Evolutionary conservation across 768 basidiomycete genomes (phyloP).

Genomic region (Collybiopsis luxurians): DNA sequence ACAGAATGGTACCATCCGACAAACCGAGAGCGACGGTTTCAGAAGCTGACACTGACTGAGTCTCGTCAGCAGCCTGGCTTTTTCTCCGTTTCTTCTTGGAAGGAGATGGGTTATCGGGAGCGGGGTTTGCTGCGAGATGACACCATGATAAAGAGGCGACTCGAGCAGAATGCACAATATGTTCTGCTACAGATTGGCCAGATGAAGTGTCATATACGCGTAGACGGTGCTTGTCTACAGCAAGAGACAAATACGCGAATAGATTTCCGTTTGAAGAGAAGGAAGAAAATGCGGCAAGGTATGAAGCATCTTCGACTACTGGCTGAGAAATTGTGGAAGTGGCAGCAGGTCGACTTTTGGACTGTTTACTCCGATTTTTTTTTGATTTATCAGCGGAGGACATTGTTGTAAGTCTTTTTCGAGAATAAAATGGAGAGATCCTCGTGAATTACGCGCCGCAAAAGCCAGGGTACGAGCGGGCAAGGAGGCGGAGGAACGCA

Average conservation of each 20-base stretch:
- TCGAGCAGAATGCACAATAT: slow-evolving; percentile 52
- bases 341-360: slow-evolving; percentile 47
- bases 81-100: slow-evolving; percentile 53
- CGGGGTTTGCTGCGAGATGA: slow-evolving; percentile 24
- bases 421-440: not conserved
- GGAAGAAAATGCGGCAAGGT: slow-evolving; percentile 43
- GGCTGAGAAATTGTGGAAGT: slow-evolving; percentile 58
- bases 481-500: no score
- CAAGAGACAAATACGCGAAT: slow-evolving; percentile 61
- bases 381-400: slow-evolving; percentile 23
- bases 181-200: slow-evolving; percentile 55
- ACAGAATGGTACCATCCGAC: slow-evolving; percentile 52
- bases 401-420: not conserved
- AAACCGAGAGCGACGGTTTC: slow-evolving; percentile 57
- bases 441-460: not conserved
- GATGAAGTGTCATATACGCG: slow-evolving; percentile 60
- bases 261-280: slow-evolving; percentile 57
- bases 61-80: slow-evolving; percentile 23
- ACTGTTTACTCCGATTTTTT: slow-evolving; percentile 52
- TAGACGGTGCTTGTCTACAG: slow-evolving; percentile 70
- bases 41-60: slow-evolving; percentile 23
- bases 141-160: slow-evolving; percentile 57
- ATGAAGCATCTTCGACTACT: slow-evolving; percentile 43
- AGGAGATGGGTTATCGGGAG: slow-evolving; percentile 30
- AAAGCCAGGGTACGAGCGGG: not conserved